A percentile compares a stretch with the other conserved stretches of the same genome.
Conservation (phyloP, 1,284 basidiomycete genomes). For the Marasmius oreades region DNA sequence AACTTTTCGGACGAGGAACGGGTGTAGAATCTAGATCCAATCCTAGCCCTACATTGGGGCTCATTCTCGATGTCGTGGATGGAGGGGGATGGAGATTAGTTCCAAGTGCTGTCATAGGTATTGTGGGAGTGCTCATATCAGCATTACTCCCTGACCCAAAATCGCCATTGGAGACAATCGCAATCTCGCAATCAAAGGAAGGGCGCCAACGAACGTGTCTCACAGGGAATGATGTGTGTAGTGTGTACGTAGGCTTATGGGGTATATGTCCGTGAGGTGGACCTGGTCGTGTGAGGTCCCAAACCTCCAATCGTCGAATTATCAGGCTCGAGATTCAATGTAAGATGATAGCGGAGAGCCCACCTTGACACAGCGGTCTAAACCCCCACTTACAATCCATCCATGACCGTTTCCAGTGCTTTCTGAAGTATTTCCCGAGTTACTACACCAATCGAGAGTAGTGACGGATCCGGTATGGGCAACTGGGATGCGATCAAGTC, state of each 20-base stretch:
- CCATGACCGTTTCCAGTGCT: conserved; percentile 44
- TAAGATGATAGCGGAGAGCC: neutral
- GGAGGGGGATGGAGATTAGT: neutral
- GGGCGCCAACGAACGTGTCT: conserved; percentile 79
- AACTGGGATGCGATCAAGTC: conserved; percentile 71
- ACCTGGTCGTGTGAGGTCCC: conserved; percentile 63
- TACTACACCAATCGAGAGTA: conserved; percentile 70
- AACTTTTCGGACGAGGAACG: neutral
- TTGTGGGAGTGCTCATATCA: conserved; percentile 21
- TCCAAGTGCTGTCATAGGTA: conserved; percentile 2
- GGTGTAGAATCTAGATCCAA: neutral
- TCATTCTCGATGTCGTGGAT: conserved; percentile 1
- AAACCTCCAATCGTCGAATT: conserved; percentile 46
- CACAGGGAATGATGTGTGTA: conserved; percentile 76
- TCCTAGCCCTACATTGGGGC: neutral
- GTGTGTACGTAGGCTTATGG: conserved; percentile 62
- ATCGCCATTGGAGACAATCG: conserved; percentile 65
- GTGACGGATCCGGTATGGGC: conserved; percentile 79
- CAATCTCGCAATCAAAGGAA: conserved; percentile 76
- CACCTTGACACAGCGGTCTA: conserved; percentile 81
- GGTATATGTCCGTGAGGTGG: conserved; percentile 45
- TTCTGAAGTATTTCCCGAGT: conserved; percentile 17
- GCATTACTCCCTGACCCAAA: conserved; percentile 38
- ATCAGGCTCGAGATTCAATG: neutral
- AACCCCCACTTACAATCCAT: conserved; percentile 81